Conservation (phyloP, 345 rosid species). For the Hibiscus syriacus region DNA sequence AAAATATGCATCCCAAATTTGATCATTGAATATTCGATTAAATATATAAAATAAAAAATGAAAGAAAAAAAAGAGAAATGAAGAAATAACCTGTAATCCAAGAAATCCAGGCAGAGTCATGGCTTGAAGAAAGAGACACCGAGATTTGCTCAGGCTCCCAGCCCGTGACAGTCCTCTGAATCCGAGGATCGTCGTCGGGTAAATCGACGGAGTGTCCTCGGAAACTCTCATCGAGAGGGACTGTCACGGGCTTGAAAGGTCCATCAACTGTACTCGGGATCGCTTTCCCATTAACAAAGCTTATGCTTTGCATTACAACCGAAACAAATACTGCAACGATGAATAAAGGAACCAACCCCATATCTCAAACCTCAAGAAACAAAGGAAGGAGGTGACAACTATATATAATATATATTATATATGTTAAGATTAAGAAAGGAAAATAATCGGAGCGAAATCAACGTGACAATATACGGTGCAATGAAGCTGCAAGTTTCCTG, state of each 20-base stretch:
- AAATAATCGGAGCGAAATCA: too few relatives aligned
- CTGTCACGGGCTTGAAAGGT: constrained; percentile 67
- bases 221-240: constrained; percentile 51
- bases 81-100: constrained; percentile 70
- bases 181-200: constrained; percentile 62
- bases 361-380: neutral
- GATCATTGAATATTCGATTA: too few relatives aligned
- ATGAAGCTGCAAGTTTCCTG: neutral
- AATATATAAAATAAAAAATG: too few relatives aligned
- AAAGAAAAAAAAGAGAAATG: too few relatives aligned
- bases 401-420: too few relatives aligned
- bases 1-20: too few relatives aligned
- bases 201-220: constrained; percentile 62
- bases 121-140: constrained; percentile 56
- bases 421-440: too few relatives aligned
- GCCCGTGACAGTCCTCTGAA: constrained; percentile 28
- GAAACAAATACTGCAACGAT: neutral
- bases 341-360: neutral
- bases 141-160: constrained; percentile 73
- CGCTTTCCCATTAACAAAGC: constrained; percentile 15
- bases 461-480: too few relatives aligned
- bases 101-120: constrained; percentile 73
- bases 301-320: neutral
- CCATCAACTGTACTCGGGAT: constrained; percentile 62
- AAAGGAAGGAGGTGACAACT: neutral